Percentiles rank a stretch among this genome's conserved stretches.
These are phyloP conservation scores for Imleria badia DNA, from an alignment of 768 basidiomycete genomes.

Conservation along the genomic window DNA sequence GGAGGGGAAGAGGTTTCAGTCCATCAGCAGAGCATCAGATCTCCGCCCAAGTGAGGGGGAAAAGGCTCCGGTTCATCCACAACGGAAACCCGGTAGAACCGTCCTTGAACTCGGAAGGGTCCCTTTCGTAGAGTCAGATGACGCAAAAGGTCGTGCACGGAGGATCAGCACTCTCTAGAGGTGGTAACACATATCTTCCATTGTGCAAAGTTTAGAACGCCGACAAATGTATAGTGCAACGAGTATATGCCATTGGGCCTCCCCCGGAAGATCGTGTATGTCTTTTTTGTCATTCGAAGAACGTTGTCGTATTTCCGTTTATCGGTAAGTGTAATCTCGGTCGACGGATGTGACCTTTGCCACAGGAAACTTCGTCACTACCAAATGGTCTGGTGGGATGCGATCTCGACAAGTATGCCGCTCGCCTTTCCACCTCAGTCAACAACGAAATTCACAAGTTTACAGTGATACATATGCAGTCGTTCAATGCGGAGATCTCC, in stretches of 20 bases:
- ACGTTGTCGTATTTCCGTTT: constrained; percentile 70
- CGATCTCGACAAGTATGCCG: constrained; percentile 66
- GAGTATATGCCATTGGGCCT: constrained; percentile 68
- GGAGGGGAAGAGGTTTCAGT: constrained; percentile 48
- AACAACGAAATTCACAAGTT: background rate
- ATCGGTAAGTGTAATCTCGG: constrained; percentile 41
- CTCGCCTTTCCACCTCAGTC: background rate
- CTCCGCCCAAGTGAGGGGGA: constrained; percentile 38
- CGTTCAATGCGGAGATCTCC: constrained; percentile 50
- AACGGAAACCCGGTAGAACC: constrained; percentile 6
- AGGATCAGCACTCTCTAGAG: constrained; percentile 51
- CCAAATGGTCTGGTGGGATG: constrained; percentile 72
- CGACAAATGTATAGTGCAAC: constrained; percentile 49
- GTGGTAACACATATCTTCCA: constrained; percentile 42
- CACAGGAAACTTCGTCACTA: constrained; percentile 57
- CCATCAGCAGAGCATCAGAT: constrained; percentile 41
- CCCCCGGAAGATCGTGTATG: constrained; percentile 47
- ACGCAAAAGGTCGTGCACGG: constrained; percentile 47
- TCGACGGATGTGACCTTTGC: background rate
- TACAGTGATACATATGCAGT: constrained; percentile 61
- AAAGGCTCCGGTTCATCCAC: constrained; percentile 37
- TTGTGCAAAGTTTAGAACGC: background rate
- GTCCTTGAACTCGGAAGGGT: constrained; percentile 46
- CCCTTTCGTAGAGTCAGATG: constrained; percentile 53
- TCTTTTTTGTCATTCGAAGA: constrained; percentile 57